Conservation (phyloP, 176 grass and related monocot species). For the Zoysia pacifica region DNA sequence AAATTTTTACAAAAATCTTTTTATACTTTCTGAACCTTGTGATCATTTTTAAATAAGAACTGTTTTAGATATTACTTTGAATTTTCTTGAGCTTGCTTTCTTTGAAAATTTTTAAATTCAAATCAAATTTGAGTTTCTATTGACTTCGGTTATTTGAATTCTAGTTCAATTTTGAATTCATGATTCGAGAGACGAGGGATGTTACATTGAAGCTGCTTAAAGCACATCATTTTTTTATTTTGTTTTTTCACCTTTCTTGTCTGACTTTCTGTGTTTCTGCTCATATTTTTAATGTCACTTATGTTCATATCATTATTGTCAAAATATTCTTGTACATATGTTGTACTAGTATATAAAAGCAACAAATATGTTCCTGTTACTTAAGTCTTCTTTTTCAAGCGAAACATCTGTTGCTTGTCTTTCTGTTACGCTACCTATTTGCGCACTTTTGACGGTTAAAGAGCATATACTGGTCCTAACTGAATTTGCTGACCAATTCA, state of each 20-base stretch:
- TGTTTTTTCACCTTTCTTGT: background rate
- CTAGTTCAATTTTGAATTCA: too few species aligned
- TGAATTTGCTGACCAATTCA: conserved; percentile 12
- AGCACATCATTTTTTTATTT: background rate
- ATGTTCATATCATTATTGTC: background rate
- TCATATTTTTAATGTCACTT: conserved; percentile 6
- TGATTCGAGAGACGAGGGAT: too few species aligned
- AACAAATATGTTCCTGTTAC: background rate
- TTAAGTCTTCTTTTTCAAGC: conserved; percentile 5
- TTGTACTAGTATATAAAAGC: background rate
- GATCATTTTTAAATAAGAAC: too few species aligned
- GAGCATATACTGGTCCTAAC: background rate
- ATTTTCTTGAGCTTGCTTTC: too few species aligned
- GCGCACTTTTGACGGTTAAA: conserved; percentile 14
- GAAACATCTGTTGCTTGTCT: background rate
- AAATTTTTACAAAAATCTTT: too few species aligned
- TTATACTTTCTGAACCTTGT: too few species aligned
- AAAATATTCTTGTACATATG: background rate
- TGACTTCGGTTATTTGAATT: too few species aligned
- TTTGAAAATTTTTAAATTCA: too few species aligned
- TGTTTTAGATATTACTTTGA: too few species aligned
- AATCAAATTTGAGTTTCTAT: too few species aligned
- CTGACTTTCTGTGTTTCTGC: background rate
- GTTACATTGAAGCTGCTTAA: background rate
- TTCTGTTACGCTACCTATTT: background rate